Base-by-base conservation (phyloP, 2,329 filamentous ascomycete genomes). In the Pyrenochaeta sp. region DNA sequence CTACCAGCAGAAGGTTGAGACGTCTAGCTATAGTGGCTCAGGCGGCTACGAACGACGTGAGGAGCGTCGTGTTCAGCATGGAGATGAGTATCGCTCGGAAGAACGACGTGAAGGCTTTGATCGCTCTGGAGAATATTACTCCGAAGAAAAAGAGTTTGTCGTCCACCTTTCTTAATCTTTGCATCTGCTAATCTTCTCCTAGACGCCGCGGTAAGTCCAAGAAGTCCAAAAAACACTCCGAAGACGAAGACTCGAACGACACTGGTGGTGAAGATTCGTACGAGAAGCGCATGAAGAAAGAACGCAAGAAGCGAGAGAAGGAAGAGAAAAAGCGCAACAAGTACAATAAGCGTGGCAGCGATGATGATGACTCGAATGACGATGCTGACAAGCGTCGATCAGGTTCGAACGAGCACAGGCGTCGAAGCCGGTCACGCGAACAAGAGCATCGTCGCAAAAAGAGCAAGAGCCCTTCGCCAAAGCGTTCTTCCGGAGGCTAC, bases 11-110 rank as follows among this genome's bases (percentile, higher is more conserved):
- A 75, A 74, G 34, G 79, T 76, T 4, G 81, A 87, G 62, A 77
- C 78, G 6, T 77, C 75, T 7, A 75, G 77, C 13, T 69, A 71
- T 29, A 54, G 58, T 28, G 57, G 61, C 4, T 78, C 78, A 3
- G 80, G 82, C 29, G 79, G 82, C 5, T 85, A 82, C 49, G 80
- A 86, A 58, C 74, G 83, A 53, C 80, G 76, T 26, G 81, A 80
- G 23, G 81, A 86, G 68, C 75, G 76, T 20, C 76, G 71, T 14
- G 78, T 81, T 34, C 74, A 78, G 52, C 70, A 71, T 6, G 71
- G 69, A n/a, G 67, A 69, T 22, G 60, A 69, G 15, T 77, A 67
- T 58, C 65, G 65, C 35, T 61, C 65, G 6, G 67, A 72, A 31
- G 64, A 71, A 35, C 58, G 51, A 23, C 63, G 63, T 15, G 71